Evolutionary conservation across 2,329 filamentous ascomycete genomes (phyloP).

Genomic region (Ceratocystiopsis brevicomis): DNA sequence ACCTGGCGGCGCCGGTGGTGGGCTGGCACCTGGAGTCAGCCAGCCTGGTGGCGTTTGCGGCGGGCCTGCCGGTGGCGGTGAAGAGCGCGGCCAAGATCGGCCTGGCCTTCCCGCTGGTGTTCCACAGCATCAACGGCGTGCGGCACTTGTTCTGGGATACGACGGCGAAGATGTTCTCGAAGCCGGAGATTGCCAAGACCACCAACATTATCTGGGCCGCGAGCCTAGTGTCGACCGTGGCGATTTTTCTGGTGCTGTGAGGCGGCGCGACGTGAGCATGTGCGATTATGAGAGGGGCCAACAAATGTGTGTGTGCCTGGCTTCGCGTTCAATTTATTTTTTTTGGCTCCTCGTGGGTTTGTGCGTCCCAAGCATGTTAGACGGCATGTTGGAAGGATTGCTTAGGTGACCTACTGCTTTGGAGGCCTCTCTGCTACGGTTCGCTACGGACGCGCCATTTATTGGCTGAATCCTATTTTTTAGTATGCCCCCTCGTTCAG

Average conservation of each 20-base stretch:
- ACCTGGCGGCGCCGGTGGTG: constrained; percentile 59
- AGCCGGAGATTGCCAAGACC: constrained; percentile 24
- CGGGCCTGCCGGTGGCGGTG: constrained; percentile 35
- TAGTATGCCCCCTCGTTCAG: too few species aligned
- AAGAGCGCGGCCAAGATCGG: constrained; percentile 39
- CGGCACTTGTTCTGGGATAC: constrained; percentile 36
- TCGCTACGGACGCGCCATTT: too few species aligned
- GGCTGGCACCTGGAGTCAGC: constrained; percentile 43
- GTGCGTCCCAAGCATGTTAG: too few species aligned
- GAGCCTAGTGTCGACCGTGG: constrained; percentile 24
- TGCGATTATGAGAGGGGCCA: neutral
- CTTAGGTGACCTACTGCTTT: too few species aligned
- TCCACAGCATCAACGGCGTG: constrained; percentile 36
- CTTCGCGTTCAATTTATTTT: too few species aligned
- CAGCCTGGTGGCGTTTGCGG: constrained; percentile 41
- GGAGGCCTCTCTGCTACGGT: too few species aligned
- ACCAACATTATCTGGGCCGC: constrained; percentile 29
- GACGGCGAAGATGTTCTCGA: constrained; percentile 28
- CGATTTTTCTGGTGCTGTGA: constrained; percentile 25
- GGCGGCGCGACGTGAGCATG: neutral
- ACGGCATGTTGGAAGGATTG: too few species aligned
- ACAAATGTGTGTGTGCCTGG: too few species aligned
- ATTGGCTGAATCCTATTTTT: too few species aligned
- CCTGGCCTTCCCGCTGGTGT: constrained; percentile 39
- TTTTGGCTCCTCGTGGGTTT: too few species aligned